A percentile compares a stretch with the other conserved stretches of the same genome.
Conservation (phyloP, 805 yeast species). For the Cyberlindnera nakhonratchasimensis region DNA sequence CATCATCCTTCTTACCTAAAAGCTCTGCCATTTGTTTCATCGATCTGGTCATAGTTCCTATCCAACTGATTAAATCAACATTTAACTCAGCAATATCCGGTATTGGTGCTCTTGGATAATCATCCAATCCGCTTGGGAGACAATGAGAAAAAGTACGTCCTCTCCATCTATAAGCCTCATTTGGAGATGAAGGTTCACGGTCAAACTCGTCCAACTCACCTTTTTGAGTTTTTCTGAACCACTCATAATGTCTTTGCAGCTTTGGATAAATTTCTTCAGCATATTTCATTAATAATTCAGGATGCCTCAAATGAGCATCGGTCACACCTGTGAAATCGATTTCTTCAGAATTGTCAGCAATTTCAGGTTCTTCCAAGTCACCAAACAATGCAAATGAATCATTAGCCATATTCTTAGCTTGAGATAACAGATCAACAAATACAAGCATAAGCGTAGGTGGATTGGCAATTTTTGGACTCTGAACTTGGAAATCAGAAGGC, state of each 20-base stretch:
- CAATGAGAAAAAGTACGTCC: constrained; percentile 86
- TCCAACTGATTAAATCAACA: constrained; percentile 89
- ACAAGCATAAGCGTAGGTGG: constrained; percentile 91
- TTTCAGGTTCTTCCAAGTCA: constrained; percentile 32
- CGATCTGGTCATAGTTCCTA: constrained; percentile 86
- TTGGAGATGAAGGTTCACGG: constrained; percentile 45
- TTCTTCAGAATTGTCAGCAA: constrained; percentile 26
- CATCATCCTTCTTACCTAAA: constrained; percentile 58
- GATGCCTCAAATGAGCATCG: constrained; percentile 51
- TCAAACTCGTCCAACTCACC: constrained; percentile 75
- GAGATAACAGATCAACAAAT: constrained; percentile 53
- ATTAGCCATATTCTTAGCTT: constrained; percentile 32
- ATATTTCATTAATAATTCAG: constrained; percentile 55
- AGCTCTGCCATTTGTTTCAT: constrained; percentile 69
- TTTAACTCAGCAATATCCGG: constrained; percentile 89
- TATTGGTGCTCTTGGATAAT: constrained; percentile 80
- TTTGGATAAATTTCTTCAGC: constrained; percentile 71
- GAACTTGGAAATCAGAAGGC: constrained; percentile 78
- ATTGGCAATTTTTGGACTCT: constrained; percentile 86
- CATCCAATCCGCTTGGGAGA: constrained; percentile 91
- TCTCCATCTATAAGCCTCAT: constrained; percentile 86
- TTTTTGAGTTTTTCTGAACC: constrained; percentile 79
- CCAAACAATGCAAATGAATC: constrained; percentile 21
- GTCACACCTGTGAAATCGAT: constrained; percentile 36
- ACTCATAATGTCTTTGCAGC: constrained; percentile 70